Conservation (phyloP, 2,329 filamentous ascomycete genomes). For the Fonsecaea multimorphosa region DNA sequence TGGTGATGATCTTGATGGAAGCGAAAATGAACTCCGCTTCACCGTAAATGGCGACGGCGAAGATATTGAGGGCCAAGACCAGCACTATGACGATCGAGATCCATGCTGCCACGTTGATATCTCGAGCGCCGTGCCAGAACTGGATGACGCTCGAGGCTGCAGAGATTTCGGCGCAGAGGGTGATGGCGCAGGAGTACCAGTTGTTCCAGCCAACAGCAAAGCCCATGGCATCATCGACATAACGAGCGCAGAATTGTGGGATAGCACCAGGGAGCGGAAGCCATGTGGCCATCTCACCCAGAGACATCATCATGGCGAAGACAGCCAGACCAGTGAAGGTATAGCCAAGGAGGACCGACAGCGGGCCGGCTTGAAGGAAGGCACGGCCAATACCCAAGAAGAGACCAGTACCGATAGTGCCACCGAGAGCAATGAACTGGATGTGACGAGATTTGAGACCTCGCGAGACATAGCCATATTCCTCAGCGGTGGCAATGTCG, state of each 20-base stretch:
- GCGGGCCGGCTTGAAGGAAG: slow-evolving; percentile 46
- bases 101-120: slow-evolving; percentile 44
- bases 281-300: slow-evolving; percentile 53
- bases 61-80: slow-evolving; percentile 66
- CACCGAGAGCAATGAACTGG: slow-evolving; percentile 48
- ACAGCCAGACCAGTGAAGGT: slow-evolving; percentile 42
- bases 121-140: slow-evolving; percentile 59
- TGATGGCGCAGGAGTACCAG: slow-evolving; percentile 53
- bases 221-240: slow-evolving; percentile 52
- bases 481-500: slow-evolving; percentile 55
- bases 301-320: slow-evolving; percentile 45
- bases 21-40: slow-evolving; percentile 58
- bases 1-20: slow-evolving; percentile 57
- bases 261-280: slow-evolving; percentile 51
- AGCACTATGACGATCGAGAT: slow-evolving; percentile 38
- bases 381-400: slow-evolving; percentile 48
- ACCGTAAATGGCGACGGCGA: slow-evolving; percentile 60
- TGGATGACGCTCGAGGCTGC: slow-evolving; percentile 69
- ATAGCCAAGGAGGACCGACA: slow-evolving; percentile 48
- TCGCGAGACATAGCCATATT: slow-evolving; percentile 44
- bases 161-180: slow-evolving; percentile 62
- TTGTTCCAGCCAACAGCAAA: slow-evolving; percentile 57
- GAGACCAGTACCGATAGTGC: slow-evolving; percentile 48
- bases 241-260: slow-evolving; percentile 49
- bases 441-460: slow-evolving; percentile 49